These are phyloP conservation scores for Triadica sebifera DNA, from an alignment of 345 rosid species.

Conservation along the genomic window DNA sequence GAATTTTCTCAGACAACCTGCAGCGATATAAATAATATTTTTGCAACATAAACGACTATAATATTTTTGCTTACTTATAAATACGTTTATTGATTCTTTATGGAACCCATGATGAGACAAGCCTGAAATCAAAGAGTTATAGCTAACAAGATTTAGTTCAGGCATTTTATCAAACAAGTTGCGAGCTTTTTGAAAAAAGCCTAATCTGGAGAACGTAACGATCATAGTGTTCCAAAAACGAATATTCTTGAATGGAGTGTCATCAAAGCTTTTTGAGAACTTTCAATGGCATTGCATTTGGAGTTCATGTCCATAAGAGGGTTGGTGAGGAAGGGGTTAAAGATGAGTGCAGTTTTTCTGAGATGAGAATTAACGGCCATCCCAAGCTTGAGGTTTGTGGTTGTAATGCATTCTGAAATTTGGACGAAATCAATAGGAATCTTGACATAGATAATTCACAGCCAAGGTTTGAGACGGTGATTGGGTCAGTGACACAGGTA, in stretches of 20 bases:
- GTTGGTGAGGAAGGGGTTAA: constrained; percentile 33
- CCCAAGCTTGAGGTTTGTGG: constrained; percentile 34
- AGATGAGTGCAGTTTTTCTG: constrained; percentile 36
- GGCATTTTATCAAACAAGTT: constrained; percentile 47
- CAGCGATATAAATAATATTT: too few relatives aligned
- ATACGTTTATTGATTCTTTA: constrained; percentile 28
- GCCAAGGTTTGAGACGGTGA: too few relatives aligned
- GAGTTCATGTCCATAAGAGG: constrained; percentile 36
- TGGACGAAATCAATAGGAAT: constrained; percentile 2
- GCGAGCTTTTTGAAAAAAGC: constrained; percentile 28
- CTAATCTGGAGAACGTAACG: background rate
- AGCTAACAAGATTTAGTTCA: constrained; percentile 36
- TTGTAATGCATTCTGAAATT: constrained; percentile 29
- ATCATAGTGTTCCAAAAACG: constrained; percentile 41
- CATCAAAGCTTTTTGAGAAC: constrained; percentile 36
- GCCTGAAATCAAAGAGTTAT: constrained; percentile 44
- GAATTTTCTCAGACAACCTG: too few relatives aligned
- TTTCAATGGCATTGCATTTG: constrained; percentile 31
- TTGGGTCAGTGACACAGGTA: too few relatives aligned
- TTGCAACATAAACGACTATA: constrained; percentile 8
- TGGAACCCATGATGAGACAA: constrained; percentile 39
- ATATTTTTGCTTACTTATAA: constrained; percentile 29
- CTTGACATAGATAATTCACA: too few relatives aligned
- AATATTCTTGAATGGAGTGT: constrained; percentile 27
- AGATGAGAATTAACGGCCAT: constrained; percentile 37